Evolutionary conservation across 1,139 yeast genomes (phyloP), one percentile per base, ranked within the genome.

Genomic region (Suhomyces bolitotheri): DNA sequence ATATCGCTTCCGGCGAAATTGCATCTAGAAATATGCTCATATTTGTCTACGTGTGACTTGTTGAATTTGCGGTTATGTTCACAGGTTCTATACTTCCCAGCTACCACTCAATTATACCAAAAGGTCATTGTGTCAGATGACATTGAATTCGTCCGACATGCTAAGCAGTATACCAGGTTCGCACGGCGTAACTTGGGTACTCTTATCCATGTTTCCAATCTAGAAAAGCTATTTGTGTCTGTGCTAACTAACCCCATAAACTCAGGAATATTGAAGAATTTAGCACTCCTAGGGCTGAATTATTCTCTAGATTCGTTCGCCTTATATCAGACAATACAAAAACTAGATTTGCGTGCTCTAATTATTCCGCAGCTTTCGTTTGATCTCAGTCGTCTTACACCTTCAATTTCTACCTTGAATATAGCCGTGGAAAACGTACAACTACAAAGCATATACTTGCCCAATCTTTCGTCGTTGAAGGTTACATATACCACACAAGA

Each of bases 121-220:
- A 49, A 44, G 22, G 42, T 56, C 10, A 39, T 51, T 5, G 38
- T 54, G 10, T 41, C 46, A 8, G 46, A 40, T 10, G 49, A 50
- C 15, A 13, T n/a, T 20, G 38, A 37, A 14, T 31, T 41, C 5
- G 31, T 43, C 12, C 27, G 29, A 4, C 41, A 38, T n/a, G 46
- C 47, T 5, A 29, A 29, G 9, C 22, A 27, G 1, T 40, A 40
- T 25, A 41, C 46, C 16, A 25, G 38, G 4, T 33, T 38, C n/a
- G 36, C 43, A 15, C 36, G 29, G 15, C 28, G 37, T n/a, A 44
- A 53, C 34, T 34, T 41, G 25, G 57, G 59, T 16, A 53, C 60
- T 2, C 38, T 51, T 22, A 39, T 51, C 22, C 45, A 42, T 19
- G 25, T 43, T 3, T 29, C 36, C 8, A 33, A 34, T n/a, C 14